Percentiles rank a stretch among this genome's conserved stretches.
Conservation (phyloP, 805 yeast genomes). For the Ascoidea rubescens region DNA sequence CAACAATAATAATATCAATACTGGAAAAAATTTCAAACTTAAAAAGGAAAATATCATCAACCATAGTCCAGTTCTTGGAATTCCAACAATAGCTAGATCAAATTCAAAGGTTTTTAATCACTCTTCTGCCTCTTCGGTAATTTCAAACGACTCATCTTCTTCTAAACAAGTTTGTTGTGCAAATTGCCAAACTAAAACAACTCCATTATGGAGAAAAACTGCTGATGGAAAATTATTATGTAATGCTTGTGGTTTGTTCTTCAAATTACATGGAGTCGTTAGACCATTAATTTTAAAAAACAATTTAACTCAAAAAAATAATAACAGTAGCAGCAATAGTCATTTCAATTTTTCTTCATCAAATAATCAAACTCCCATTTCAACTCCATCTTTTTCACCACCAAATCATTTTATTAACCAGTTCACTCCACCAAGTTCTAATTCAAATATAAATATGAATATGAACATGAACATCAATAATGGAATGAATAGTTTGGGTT, state of each 20-base stretch:
- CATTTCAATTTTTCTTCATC: background rate
- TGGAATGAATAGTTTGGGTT: no score
- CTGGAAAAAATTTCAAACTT: no score
- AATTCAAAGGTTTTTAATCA: background rate
- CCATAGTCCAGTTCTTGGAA: background rate
- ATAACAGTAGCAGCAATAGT: background rate
- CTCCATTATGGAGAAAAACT: background rate
- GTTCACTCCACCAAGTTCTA: constrained; percentile 6
- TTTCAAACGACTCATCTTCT: background rate
- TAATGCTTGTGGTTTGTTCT: background rate
- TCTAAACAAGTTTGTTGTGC: background rate
- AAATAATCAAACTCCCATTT: constrained; percentile 8
- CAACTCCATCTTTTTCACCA: constrained; percentile 11
- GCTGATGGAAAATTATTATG: background rate
- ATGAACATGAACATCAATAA: background rate
- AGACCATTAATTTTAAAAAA: background rate
- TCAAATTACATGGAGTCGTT: background rate
- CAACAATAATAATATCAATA: background rate
- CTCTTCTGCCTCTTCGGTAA: background rate
- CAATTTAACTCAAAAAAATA: no score
- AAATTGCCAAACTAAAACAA: background rate
- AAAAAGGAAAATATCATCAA: no score
- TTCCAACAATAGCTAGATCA: background rate
- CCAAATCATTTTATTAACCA: background rate
- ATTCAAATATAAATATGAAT: background rate